phyloP scores from a whole-genome alignment of 306 rosid genomes.

The Rosa lucieae region DNA sequence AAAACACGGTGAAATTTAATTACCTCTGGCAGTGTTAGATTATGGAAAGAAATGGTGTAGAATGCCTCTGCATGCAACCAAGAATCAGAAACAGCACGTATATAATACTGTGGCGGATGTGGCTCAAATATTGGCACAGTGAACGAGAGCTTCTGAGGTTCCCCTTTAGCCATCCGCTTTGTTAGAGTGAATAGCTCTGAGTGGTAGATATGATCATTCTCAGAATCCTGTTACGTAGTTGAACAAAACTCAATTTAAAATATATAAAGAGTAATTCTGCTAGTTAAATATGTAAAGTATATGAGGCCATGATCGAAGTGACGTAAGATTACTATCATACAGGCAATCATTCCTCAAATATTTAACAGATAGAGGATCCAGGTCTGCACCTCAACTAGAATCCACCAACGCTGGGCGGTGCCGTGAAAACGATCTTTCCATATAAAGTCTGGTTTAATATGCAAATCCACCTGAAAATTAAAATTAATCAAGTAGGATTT shows the following conservation, averaged over 20 bases:
- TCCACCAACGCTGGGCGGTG: conserved; percentile 88
- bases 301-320: neutral
- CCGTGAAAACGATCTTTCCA: conserved; percentile 99
- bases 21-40: conserved; percentile 91
- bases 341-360: neutral
- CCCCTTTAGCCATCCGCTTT: conserved; percentile 81
- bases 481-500: conserved; percentile 1
- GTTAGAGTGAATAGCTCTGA: conserved; percentile 83
- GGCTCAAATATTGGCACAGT: conserved; percentile 99
- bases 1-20: conserved; percentile 9
- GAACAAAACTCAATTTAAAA: conserved; percentile 27
- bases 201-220: conserved; percentile 94
- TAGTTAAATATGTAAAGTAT: neutral
- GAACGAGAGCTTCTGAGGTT: conserved; percentile 88
- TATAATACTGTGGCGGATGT: conserved; percentile 95
- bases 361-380: conserved; percentile 12
- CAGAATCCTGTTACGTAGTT: conserved; percentile 68
- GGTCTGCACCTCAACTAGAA: conserved; percentile 84
- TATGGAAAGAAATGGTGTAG: conserved; percentile 87
- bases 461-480: conserved; percentile 67
- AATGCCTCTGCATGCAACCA: conserved; percentile 92
- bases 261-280: neutral
- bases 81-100: conserved; percentile 93
- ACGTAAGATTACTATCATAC: neutral
- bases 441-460: conserved; percentile 59